Evolutionary conservation across 768 basidiomycete species (phyloP).

Genomic region (Neoboletus brunneissimus): DNA sequence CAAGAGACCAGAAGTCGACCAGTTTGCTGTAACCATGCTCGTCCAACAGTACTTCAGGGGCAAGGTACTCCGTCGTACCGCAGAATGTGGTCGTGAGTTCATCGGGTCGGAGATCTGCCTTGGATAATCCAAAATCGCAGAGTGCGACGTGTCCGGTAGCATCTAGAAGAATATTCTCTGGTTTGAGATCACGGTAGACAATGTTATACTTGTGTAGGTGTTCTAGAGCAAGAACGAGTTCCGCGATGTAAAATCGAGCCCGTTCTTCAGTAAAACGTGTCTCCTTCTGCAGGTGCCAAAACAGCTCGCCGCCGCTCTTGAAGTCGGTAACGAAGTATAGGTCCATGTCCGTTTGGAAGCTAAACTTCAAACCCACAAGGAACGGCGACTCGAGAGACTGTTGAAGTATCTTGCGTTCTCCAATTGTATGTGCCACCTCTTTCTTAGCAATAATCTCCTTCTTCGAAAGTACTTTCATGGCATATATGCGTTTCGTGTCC

Average conservation of each 20-base stretch:
- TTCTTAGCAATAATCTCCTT: constrained; percentile 99
- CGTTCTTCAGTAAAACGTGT: constrained; percentile 91
- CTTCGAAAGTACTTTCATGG: constrained; percentile 99
- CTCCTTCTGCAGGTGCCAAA: constrained; percentile 97
- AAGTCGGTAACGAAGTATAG: constrained; percentile 98
- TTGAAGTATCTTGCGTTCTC: constrained; percentile 98
- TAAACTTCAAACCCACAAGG: constrained; percentile 97
- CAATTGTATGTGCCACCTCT: constrained; percentile 98
- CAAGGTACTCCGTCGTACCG: constrained; percentile 97
- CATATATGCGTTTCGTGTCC: constrained; percentile 98
- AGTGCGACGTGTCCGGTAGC: constrained; percentile 98
- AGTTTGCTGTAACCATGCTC: constrained; percentile 98
- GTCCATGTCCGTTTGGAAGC: constrained; percentile 94
- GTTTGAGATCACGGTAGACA: constrained; percentile 94
- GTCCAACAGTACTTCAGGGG: constrained; percentile 96
- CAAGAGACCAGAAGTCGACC: constrained; percentile 97
- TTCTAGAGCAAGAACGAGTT: constrained; percentile 91
- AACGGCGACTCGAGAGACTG: constrained; percentile 91
- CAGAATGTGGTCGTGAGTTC: constrained; percentile 99
- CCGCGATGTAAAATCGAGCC: constrained; percentile 95
- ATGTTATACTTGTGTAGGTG: constrained; percentile 98
- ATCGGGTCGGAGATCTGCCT: constrained; percentile 89
- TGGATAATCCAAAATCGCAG: constrained; percentile 97
- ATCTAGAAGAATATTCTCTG: constrained; percentile 97
- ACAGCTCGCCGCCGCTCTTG: constrained; percentile 96